These are phyloP conservation scores for Hirschioporus abietinus DNA, from an alignment of 768 basidiomycete species.

Conservation along the genomic window DNA sequence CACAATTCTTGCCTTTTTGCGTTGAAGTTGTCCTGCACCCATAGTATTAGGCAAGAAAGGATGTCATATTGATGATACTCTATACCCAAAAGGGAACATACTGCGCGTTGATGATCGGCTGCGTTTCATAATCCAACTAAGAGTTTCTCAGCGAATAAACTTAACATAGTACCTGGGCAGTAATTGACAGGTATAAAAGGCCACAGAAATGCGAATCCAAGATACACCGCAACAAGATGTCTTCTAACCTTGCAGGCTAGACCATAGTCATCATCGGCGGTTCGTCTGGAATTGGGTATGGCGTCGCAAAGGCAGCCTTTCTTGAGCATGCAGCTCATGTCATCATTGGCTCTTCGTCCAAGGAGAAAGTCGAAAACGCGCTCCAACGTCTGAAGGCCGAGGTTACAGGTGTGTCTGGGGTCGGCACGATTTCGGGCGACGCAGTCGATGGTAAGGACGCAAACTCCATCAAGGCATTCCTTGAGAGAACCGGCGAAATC, in stretches of 20 bases:
- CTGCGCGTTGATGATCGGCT: too few species aligned
- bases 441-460: conserved; percentile 7
- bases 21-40: too few species aligned
- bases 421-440: conserved; percentile 6
- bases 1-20: too few species aligned
- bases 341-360: conserved; percentile 11
- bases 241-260: background rate
- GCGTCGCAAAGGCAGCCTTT: conserved; percentile 11
- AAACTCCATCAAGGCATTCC: conserved; percentile 4
- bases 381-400: conserved; percentile 4
- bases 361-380: conserved; percentile 7
- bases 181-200: too few species aligned
- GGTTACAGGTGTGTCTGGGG: background rate
- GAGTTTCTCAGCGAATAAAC: too few species aligned
- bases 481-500: conserved; percentile 11
- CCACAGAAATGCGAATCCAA: too few species aligned
- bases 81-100: too few species aligned
- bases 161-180: too few species aligned
- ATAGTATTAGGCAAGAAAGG: too few species aligned
- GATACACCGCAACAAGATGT: background rate
- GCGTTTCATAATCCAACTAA: too few species aligned
- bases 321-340: conserved; percentile 9
- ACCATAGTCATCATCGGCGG: conserved; percentile 12
- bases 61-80: too few species aligned
- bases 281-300: conserved; percentile 13